phyloP scores from a whole-genome alignment of 2,329 filamentous ascomycete species.

The Botrytis elliptica region DNA sequence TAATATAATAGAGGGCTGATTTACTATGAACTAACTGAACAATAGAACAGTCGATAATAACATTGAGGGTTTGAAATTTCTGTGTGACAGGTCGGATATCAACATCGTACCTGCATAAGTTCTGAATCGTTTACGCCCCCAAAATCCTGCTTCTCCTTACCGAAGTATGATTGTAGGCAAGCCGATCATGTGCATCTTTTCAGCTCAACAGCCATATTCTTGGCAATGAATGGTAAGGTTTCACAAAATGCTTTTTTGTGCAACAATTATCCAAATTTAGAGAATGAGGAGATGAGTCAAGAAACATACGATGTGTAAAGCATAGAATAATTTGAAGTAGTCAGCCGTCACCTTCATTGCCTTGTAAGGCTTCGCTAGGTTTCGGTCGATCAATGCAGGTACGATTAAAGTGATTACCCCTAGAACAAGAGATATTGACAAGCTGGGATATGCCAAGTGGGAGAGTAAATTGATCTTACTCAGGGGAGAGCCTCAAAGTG shows the following conservation, averaged over 20 bases:
- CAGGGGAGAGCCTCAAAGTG: slow-evolving; percentile 4
- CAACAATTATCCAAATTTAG: neutral
- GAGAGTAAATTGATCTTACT: neutral
- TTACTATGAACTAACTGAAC: neutral
- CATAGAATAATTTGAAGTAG: neutral
- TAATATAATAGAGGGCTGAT: neutral
- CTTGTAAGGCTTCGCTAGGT: neutral
- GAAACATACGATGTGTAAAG: neutral
- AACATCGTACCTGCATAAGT: slow-evolving; percentile 19
- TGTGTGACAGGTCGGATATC: slow-evolving; percentile 15
- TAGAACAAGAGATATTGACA: neutral
- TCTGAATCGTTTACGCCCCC: slow-evolving; percentile 8
- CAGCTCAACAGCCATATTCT: slow-evolving; percentile 19
- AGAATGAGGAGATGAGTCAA: slow-evolving; percentile 14
- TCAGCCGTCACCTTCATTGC: neutral
- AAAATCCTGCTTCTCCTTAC: neutral
- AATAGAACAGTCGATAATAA: neutral
- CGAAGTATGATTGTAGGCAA: neutral
- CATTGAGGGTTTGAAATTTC: neutral
- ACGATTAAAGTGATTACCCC: neutral
- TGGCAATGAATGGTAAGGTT: slow-evolving; percentile 13
- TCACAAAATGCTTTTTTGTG: slow-evolving; percentile 4
- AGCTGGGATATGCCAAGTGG: slow-evolving; percentile 1
- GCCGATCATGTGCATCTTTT: slow-evolving; percentile 10
- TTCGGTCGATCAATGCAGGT: slow-evolving; percentile 12